phyloP scores from a whole-genome alignment of 192 early-diverging fungal species.

The Backusella tuberculispora region DNA sequence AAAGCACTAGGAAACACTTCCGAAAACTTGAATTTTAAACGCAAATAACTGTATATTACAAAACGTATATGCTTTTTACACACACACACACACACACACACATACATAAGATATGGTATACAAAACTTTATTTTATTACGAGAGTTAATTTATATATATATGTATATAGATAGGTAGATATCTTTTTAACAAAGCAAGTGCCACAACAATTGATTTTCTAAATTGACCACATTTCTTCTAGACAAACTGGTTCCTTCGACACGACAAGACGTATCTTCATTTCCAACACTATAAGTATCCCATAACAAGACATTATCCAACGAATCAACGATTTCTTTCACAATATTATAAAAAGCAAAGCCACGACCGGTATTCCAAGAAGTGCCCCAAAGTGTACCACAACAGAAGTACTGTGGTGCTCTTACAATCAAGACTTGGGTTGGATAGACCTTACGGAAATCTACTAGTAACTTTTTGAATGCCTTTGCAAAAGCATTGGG shows the following conservation, averaged over 20 bases:
- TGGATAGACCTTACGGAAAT: conserved; percentile 24
- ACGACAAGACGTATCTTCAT: conserved; percentile 24
- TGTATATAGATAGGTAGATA: not conserved
- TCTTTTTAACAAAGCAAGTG: conserved; percentile 19
- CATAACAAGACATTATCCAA: conserved; percentile 28
- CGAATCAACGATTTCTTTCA: conserved; percentile 18
- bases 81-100: no score
- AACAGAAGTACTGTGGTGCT: conserved; percentile 32
- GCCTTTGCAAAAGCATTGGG: conserved; percentile 19
- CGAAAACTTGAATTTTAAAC: no score
- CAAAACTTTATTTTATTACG: not conserved
- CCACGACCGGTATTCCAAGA: conserved; percentile 38
- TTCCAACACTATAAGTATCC: conserved; percentile 33
- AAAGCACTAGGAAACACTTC: no score
- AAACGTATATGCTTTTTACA: no score
- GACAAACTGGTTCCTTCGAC: conserved; percentile 21
- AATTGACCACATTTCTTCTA: conserved; percentile 30
- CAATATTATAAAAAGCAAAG: conserved; percentile 21
- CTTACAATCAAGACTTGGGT: conserved; percentile 32
- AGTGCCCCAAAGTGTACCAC: conserved; percentile 26
- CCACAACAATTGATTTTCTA: conserved; percentile 41
- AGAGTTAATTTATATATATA: not conserved
- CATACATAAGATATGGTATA: no score
- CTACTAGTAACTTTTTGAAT: conserved; percentile 14
- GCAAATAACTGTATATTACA: no score